A percentile compares a stretch with the other conserved stretches of the same genome.
Evolutionary conservation across 345 rosid species (phyloP).

Genomic region (Combretum micranthum): DNA sequence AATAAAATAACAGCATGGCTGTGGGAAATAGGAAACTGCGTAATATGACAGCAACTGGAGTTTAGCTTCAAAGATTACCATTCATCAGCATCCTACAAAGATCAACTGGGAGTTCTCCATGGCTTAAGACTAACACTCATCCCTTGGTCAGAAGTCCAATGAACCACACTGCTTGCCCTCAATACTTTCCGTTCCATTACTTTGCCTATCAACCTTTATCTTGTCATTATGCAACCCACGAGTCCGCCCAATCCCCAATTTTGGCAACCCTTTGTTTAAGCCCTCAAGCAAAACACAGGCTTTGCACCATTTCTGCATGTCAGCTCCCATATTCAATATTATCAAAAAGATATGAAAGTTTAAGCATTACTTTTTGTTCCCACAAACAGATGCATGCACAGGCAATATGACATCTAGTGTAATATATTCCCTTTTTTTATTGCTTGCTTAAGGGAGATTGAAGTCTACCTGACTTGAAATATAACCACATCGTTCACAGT

Average conservation of each 20-base stretch:
- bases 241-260: conserved; percentile 72
- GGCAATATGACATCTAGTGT: neutral
- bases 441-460: conserved; percentile 3
- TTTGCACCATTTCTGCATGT: conserved; percentile 79
- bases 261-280: conserved; percentile 81
- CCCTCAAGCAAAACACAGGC: conserved; percentile 92
- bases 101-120: too few species aligned
- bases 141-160: conserved; percentile 45
- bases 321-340: too few species aligned
- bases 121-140: too few species aligned
- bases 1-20: too few species aligned
- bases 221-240: conserved; percentile 32
- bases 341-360: too few species aligned
- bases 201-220: conserved; percentile 26
- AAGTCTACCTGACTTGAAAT: conserved; percentile 84
- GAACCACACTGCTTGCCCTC: conserved; percentile 82
- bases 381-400: neutral
- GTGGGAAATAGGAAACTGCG: too few species aligned
- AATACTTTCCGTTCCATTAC: conserved; percentile 25
- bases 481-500: conserved; percentile 86
- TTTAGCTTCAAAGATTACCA: too few species aligned
- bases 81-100: too few species aligned
- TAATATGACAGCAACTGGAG: too few species aligned
- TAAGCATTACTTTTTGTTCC: neutral
- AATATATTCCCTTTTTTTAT: neutral